Conservation (phyloP, 2,329 filamentous ascomycete species). For the Sporothrix humicola region DNA sequence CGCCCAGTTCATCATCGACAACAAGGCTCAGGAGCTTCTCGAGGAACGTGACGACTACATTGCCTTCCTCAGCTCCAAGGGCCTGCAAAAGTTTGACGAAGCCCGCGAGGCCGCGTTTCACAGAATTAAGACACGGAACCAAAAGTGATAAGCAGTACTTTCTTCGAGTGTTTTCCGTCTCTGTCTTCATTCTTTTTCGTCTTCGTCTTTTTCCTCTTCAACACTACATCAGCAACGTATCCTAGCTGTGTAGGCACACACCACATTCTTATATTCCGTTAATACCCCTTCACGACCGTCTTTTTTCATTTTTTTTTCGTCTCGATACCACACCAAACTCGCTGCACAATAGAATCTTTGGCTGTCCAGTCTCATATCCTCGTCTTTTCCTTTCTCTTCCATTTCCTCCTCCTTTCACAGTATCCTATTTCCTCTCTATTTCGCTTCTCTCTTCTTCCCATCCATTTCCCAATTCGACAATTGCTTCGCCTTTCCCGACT, state of each 20-base stretch:
- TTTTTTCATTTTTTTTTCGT: not conserved
- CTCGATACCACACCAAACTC: no score
- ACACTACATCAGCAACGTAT: not conserved
- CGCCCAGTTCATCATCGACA: conserved; percentile 85
- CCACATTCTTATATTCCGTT: not conserved
- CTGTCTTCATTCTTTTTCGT: not conserved
- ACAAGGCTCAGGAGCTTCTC: conserved; percentile 76
- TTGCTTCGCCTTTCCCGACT: not conserved
- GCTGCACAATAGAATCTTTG: no score
- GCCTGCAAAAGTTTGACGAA: conserved; percentile 72
- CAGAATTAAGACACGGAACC: conserved; percentile 91
- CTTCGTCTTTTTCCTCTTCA: conserved; percentile 17
- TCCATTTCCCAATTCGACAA: no score
- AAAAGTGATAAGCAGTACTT: conserved; percentile 68
- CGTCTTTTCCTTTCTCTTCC: no score
- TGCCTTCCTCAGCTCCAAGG: conserved; percentile 75
- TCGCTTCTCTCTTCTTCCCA: no score
- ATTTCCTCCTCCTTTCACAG: no score
- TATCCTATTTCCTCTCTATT: no score
- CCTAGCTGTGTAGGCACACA: not conserved
- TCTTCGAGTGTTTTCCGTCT: conserved; percentile 41
- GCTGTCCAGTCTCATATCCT: no score
- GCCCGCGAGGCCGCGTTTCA: conserved; percentile 77
- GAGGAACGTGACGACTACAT: conserved; percentile 77
- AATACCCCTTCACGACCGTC: not conserved